Evolutionary conservation across 1,139 yeast genomes (phyloP).

Genomic region (Pichia sp.): DNA sequence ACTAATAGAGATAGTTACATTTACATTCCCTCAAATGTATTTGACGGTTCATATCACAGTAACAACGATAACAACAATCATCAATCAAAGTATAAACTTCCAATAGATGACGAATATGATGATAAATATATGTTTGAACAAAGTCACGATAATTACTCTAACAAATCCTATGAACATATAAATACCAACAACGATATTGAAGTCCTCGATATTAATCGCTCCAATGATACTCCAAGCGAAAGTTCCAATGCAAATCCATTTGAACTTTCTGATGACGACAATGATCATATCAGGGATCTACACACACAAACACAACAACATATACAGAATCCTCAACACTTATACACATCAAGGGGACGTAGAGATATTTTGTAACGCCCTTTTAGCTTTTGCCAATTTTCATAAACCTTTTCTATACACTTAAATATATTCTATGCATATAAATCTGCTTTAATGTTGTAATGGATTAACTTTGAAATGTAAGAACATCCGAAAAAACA

Average conservation of each 20-base stretch:
- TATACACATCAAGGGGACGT: slow-evolving; percentile 10
- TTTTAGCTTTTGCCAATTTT: neutral
- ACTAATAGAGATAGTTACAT: slow-evolving; percentile 1
- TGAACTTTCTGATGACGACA: neutral
- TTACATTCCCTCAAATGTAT: slow-evolving; percentile 10
- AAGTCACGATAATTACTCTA: neutral
- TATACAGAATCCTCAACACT: neutral
- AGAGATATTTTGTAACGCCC: neutral
- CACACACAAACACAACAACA: neutral
- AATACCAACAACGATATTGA: neutral
- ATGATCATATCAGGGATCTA: too few species aligned
- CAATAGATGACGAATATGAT: neutral
- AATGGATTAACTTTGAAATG: slow-evolving; percentile 36
- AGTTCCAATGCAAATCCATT: neutral
- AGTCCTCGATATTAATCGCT: too few species aligned
- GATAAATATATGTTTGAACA: neutral
- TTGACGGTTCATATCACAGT: slow-evolving; percentile 7
- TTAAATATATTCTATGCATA: neutral
- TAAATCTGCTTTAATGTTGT: neutral
- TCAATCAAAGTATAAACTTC: neutral
- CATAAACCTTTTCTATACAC: neutral
- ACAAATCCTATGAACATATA: neutral
- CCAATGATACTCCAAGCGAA: too few species aligned
- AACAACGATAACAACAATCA: neutral
- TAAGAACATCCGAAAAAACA: slow-evolving; percentile 37